Conservation (phyloP, 805 yeast genomes). For the Scheffersomyces ergatensis region DNA sequence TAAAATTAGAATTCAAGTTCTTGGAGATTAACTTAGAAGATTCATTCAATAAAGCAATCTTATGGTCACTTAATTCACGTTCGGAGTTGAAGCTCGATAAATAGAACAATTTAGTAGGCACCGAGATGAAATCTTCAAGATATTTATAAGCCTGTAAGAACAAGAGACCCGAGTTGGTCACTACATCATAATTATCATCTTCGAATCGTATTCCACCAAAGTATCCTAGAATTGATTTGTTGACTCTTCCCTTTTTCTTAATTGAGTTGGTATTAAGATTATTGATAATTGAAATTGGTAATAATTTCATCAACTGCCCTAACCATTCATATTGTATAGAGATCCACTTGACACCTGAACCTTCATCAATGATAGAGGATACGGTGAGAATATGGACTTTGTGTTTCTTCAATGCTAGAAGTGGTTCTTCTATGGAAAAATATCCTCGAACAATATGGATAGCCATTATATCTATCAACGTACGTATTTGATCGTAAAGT, state of each 20-base stretch:
- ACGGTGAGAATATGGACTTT: conserved; percentile 60
- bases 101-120: conserved; percentile 6
- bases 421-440: conserved; percentile 56
- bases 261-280: conserved; percentile 11
- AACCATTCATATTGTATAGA: conserved; percentile 65
- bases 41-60: conserved; percentile 5
- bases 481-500: conserved; percentile 35
- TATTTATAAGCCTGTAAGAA: conserved; percentile 21
- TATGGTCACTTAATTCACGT: conserved; percentile 1
- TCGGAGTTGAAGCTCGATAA: neutral
- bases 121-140: conserved; percentile 18
- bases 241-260: conserved; percentile 8
- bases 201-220: conserved; percentile 33
- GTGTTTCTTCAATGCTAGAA: conserved; percentile 62
- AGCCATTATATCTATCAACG: conserved; percentile 57
- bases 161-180: conserved; percentile 28
- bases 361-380: conserved; percentile 16
- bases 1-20: neutral
- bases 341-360: conserved; percentile 44
- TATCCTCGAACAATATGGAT: conserved; percentile 62
- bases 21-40: neutral
- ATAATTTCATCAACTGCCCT: conserved; percentile 52
- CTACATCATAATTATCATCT: conserved; percentile 21
- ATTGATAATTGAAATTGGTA: conserved; percentile 41
- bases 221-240: conserved; percentile 12